Base-by-base conservation (phyloP, 345 rosid species). In the Alliaria petiolata region DNA sequence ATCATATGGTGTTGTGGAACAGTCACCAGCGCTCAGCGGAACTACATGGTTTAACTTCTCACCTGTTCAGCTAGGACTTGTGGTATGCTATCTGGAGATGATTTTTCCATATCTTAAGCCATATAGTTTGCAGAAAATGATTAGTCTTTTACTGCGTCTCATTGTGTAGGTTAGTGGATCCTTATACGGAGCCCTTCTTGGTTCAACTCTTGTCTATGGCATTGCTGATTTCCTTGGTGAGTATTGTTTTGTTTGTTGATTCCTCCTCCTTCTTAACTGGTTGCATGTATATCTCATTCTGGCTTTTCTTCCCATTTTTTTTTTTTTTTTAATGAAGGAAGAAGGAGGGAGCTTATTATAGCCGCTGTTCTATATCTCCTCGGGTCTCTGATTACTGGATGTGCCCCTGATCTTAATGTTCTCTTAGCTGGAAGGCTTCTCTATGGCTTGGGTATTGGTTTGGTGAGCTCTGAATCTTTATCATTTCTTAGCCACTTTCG, bases 101-200 rank as follows among this genome's bases (percentile, higher is more conserved):
- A 47, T 56, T 73, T 56, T 19, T 38, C 15, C 14, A 40, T 54
- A 34, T 13, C 3, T 40, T 26, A 42, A 58, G 16, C 17, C 26
- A 22, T 36, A 22, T 36, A 44, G 7, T 28, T 76, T 50, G 38
- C 72, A 52, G 67, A 52, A 57, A 45, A 20, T 51, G 10, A 25
- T 7, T 72, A 4, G 16, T 67, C 47, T 44, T 22, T 35, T 33
- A 53, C 22, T 67, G 55, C n/a, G 22, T 67, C 44, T 60, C 57
- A 13, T 58, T 65, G 40, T 85, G 73, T 81, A 93, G 97, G 98
- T 93, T 62, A 93, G 98, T 56, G 96, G 97, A 59, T 91, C 98
- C 38, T 92, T 93, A 15, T 93, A 93, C 74, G 98, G 98, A 74
- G 97, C 98, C 39, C 96, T 93, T 77, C 76, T 89, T 71, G 95